These are phyloP conservation scores for Talaromyces liani DNA, from an alignment of 495 filamentous ascomycete genomes.

Conservation along the genomic window DNA sequence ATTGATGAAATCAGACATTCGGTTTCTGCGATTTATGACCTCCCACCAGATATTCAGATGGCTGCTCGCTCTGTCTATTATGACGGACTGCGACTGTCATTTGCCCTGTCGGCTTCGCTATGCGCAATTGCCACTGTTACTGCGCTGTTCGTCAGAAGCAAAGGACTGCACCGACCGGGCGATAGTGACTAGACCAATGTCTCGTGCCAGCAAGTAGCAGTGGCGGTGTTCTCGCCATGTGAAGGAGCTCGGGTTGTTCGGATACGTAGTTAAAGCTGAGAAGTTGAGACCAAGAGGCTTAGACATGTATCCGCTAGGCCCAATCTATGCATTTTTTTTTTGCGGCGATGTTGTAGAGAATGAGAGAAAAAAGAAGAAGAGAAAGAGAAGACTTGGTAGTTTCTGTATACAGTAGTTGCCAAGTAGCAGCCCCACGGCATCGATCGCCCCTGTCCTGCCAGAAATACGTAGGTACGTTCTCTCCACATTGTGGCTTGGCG, in stretches of 20 bases:
- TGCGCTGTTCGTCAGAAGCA: slow-evolving; percentile 43
- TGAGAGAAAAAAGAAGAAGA: neutral
- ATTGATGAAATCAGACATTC: slow-evolving; percentile 57
- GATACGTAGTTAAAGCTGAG: neutral
- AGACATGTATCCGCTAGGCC: neutral
- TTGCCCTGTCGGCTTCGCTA: slow-evolving; percentile 45
- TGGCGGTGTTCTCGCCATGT: neutral
- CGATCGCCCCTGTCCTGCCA: neutral
- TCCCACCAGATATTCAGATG: slow-evolving; percentile 53
- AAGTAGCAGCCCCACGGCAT: neutral
- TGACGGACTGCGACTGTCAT: slow-evolving; percentile 46
- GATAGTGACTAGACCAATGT: neutral
- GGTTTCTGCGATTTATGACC: slow-evolving; percentile 42
- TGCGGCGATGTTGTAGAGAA: neutral
- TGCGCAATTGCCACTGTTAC: slow-evolving; percentile 42
- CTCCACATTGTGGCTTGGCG: neutral
- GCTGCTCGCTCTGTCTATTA: slow-evolving; percentile 54
- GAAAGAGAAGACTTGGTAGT: neutral
- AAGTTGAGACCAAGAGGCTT: neutral
- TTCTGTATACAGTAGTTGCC: neutral
- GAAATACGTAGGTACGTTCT: neutral
- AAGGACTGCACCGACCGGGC: slow-evolving; percentile 23
- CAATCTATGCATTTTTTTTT: neutral
- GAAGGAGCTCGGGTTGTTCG: neutral
- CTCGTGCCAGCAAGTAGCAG: neutral